A percentile compares a stretch with the other conserved stretches of the same genome.
phyloP scores from a whole-genome alignment of 768 basidiomycete species.

The Suillus bovinus region DNA sequence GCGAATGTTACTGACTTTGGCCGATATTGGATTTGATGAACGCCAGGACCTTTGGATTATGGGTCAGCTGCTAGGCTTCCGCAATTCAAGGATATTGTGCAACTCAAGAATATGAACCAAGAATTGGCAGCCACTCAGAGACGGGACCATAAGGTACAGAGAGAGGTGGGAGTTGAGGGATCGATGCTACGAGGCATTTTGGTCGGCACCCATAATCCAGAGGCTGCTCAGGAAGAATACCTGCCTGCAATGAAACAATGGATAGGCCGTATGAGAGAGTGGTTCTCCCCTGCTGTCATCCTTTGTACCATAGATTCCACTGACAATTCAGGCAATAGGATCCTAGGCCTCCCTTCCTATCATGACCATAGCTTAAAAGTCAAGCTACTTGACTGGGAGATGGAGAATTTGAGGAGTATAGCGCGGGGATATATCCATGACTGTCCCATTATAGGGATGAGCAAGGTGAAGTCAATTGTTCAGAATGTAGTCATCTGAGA shows the following conservation, averaged over 20 bases:
- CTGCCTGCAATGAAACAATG: not conserved
- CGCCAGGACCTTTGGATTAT: slow-evolving; percentile 1
- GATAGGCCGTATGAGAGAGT: slow-evolving; percentile 10
- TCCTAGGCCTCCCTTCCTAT: slow-evolving; percentile 5
- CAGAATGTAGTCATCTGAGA: too few species aligned
- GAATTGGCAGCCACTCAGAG: too few species aligned
- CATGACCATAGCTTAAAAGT: slow-evolving; percentile 12
- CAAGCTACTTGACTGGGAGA: slow-evolving; percentile 11
- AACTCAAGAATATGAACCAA: not conserved
- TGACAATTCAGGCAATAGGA: not conserved
- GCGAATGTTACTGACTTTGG: too few species aligned
- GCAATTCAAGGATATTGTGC: not conserved
- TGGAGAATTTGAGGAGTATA: not conserved
- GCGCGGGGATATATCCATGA: slow-evolving; percentile 9
- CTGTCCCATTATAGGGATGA: too few species aligned
- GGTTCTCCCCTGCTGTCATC: slow-evolving; percentile 6
- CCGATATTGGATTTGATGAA: not conserved
- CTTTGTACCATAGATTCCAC: slow-evolving; percentile 5
- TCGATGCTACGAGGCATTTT: too few species aligned
- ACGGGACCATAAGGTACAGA: too few species aligned
- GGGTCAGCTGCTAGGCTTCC: slow-evolving; percentile 2
- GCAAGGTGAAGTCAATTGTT: too few species aligned
- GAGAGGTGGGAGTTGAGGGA: too few species aligned
- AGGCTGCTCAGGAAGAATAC: too few species aligned
- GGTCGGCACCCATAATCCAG: too few species aligned